Base-by-base conservation (phyloP, 768 basidiomycete genomes). In the Pleurotus pulmonarius region DNA sequence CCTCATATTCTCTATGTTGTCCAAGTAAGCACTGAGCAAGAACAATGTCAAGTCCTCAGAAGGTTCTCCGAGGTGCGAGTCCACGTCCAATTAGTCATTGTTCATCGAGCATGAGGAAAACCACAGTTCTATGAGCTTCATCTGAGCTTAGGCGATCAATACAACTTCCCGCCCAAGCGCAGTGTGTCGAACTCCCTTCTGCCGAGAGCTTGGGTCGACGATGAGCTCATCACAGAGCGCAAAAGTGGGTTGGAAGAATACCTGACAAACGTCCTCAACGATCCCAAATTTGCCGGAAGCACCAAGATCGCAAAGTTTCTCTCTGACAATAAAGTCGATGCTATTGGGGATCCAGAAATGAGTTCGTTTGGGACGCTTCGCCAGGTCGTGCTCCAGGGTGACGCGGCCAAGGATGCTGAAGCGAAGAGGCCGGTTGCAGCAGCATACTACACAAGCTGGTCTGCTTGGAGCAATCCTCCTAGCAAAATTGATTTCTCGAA, bases 1-100 rank as follows among this genome's bases (percentile, higher is more conserved):
- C 77, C 80, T 7, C 80, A 81, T 59, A 73, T 81, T 60, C 65
- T 79, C 12, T 81, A 81, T 59, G 64, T 64, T 16, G 63, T 81
- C 12, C 64, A 76, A 44, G 68, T 75, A 20, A 34, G n/a, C 20
- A 68, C 64, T 9, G 59, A 64, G 15, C 61, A 67, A 39, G 75
- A 73, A 11, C 64, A 66, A 43, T 67, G 60, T 7, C 56, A 60
- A 16, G 61, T 68, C 5, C 43, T 72, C 25, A 65, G 69, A 48
- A 69, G 77, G 45, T 81, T 78, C 67, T 81, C 79, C 0, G 76
- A 80, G 65, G 79, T 78, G 56, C 60, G 40, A 24, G 8, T 41
- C 34, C 40, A 38, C 26, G 8, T 38, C n/a, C 13, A 5, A 5
- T 56, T 12, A 20, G 1, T 5, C 16, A 9, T 13, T 5, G 26